phyloP scores from a whole-genome alignment of 129 eudicot species.

The Glebionis coronaria region DNA sequence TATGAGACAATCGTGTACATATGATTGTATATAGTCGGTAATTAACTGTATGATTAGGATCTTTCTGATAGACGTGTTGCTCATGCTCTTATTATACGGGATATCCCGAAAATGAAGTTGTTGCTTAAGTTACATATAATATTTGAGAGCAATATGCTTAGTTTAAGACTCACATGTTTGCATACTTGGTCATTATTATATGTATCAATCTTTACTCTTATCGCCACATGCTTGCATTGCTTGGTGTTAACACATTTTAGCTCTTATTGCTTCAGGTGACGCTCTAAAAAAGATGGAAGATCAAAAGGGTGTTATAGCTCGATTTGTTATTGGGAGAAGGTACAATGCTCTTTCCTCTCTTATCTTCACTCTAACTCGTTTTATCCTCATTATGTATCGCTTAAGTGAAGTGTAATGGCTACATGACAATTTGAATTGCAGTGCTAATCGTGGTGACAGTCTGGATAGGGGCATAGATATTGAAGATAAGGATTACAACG shows the following conservation, averaged over 20 bases:
- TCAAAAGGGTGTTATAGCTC: conserved; percentile 73
- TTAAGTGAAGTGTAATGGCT: conserved; percentile 1
- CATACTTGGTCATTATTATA: not conserved
- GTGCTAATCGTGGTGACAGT: conserved; percentile 87
- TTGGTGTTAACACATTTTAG: not conserved
- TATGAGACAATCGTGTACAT: conserved; percentile 1
- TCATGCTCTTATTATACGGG: not conserved
- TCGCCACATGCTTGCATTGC: conserved; percentile 3
- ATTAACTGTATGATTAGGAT: conserved; percentile 1
- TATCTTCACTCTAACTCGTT: not conserved
- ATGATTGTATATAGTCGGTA: conserved; percentile 4
- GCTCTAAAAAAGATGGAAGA: conserved; percentile 72
- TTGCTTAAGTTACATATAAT: conserved; percentile 1
- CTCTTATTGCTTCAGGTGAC: conserved; percentile 47
- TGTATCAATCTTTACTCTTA: not conserved
- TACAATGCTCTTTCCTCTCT: conserved; percentile 22
- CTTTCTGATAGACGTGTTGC: conserved; percentile 1
- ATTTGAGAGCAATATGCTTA: conserved; percentile 14
- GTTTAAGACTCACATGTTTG: not conserved
- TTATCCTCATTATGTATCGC: conserved; percentile 4
- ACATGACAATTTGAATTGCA: conserved; percentile 38
- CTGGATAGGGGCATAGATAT: conserved; percentile 77
- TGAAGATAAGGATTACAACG: conserved; percentile 64
- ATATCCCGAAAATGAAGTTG: not conserved
- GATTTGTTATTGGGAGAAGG: conserved; percentile 99